Evolutionary conservation across 805 yeast genomes (phyloP).

Genomic region (Cyberlindnera subsufficiens): DNA sequence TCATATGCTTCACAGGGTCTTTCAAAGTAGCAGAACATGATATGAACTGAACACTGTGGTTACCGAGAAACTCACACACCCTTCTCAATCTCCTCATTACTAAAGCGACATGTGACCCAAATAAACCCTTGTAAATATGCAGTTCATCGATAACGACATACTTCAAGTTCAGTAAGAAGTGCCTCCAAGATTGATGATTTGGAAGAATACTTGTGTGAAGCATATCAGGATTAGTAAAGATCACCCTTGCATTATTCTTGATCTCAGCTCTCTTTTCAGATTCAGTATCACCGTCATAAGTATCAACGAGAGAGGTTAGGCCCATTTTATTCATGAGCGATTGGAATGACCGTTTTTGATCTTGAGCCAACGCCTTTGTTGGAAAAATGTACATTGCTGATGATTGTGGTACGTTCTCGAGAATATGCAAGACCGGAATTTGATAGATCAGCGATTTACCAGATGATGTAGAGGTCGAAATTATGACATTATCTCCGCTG

Average conservation of each 20-base stretch:
- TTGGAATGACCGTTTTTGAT: slow-evolving; percentile 78
- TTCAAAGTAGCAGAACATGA: slow-evolving; percentile 93
- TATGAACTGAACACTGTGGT: slow-evolving; percentile 54
- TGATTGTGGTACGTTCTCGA: slow-evolving; percentile 33
- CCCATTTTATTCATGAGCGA: slow-evolving; percentile 49
- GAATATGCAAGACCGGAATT: slow-evolving; percentile 60
- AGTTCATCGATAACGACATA: slow-evolving; percentile 80
- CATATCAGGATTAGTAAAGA: slow-evolving; percentile 95
- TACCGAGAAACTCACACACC: slow-evolving; percentile 48
- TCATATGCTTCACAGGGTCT: slow-evolving; percentile 69
- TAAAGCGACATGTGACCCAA: slow-evolving; percentile 88
- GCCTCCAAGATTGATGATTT: slow-evolving; percentile 65
- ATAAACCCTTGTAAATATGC: slow-evolving; percentile 83
- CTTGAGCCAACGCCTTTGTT: slow-evolving; percentile 96
- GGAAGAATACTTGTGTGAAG: slow-evolving; percentile 84
- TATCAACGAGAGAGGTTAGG: slow-evolving; percentile 51
- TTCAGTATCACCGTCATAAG: slow-evolving; percentile 94
- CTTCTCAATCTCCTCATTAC: slow-evolving; percentile 78
- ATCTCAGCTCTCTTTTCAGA: slow-evolving; percentile 44
- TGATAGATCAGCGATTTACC: slow-evolving; percentile 95
- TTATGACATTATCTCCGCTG: slow-evolving; percentile 62
- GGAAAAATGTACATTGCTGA: slow-evolving; percentile 91
- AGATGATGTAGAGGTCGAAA: slow-evolving; percentile 93
- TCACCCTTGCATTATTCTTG: slow-evolving; percentile 62
- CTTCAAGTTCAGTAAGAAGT: slow-evolving; percentile 56